Conservation (phyloP, 371 early-diverging fungal species). For the Apophysomyces elegans region DNA sequence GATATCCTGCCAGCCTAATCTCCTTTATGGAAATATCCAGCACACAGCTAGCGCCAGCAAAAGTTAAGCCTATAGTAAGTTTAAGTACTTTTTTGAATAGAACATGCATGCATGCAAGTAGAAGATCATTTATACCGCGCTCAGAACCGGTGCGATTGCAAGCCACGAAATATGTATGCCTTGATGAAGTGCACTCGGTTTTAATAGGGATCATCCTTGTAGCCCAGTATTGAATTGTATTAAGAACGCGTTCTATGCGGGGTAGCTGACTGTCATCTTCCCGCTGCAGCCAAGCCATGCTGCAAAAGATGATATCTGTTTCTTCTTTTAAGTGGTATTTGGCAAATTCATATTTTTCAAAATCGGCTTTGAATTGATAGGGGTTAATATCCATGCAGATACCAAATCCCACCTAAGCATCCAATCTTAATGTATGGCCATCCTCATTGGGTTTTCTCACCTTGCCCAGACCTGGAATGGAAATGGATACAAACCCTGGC, state of each 20-base stretch:
- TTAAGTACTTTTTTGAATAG: background rate
- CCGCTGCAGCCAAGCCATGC: slow-evolving; percentile 76
- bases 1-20: slow-evolving; percentile 32
- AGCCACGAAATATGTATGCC: slow-evolving; percentile 47
- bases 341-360: slow-evolving; percentile 72
- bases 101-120: background rate
- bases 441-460: slow-evolving; percentile 21
- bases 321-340: slow-evolving; percentile 55
- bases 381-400: slow-evolving; percentile 90
- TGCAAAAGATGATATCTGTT: slow-evolving; percentile 56
- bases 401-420: slow-evolving; percentile 67
- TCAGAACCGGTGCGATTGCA: slow-evolving; percentile 74
- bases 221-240: slow-evolving; percentile 67
- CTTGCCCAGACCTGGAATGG: slow-evolving; percentile 52
- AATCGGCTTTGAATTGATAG: slow-evolving; percentile 66
- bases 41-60: slow-evolving; percentile 63
- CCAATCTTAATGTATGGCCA: background rate
- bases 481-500: slow-evolving; percentile 58
- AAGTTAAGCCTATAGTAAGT: slow-evolving; percentile 31
- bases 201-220: slow-evolving; percentile 55
- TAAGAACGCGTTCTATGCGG: slow-evolving; percentile 12
- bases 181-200: background rate
- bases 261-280: slow-evolving; percentile 7
- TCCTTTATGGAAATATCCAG: slow-evolving; percentile 36
- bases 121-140: slow-evolving; percentile 27